phyloP scores from a whole-genome alignment of 2,329 filamentous ascomycete species.

The Aspergillus japonicus region DNA sequence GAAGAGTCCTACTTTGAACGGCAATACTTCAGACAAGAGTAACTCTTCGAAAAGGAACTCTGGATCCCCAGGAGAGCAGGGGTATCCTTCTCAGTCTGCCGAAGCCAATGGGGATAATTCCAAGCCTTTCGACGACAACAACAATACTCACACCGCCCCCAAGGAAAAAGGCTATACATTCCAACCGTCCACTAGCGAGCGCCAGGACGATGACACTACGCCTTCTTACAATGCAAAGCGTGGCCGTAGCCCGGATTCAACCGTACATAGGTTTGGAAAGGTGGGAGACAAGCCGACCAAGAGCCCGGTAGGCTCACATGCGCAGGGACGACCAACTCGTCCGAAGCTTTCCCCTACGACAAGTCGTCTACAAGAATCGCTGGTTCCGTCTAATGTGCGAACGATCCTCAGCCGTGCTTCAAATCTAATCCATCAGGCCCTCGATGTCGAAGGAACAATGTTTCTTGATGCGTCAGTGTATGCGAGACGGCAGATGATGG shows the following conservation, averaged over 20 bases:
- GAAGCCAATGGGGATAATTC: not conserved
- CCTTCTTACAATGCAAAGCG: not conserved
- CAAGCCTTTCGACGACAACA: not conserved
- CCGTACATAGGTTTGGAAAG: constrained; percentile 14
- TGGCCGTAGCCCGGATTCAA: constrained; percentile 1
- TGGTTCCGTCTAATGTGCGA: constrained; percentile 18
- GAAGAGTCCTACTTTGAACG: not conserved
- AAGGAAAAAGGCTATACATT: not conserved
- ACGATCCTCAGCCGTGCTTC: constrained; percentile 19
- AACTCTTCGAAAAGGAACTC: not conserved
- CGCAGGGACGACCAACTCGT: not conserved
- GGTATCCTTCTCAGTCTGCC: not conserved
- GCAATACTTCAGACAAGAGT: not conserved
- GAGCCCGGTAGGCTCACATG: not conserved
- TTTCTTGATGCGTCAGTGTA: constrained; percentile 22
- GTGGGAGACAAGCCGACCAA: constrained; percentile 1
- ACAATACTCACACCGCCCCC: not conserved
- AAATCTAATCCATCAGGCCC: constrained; percentile 19
- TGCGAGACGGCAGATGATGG: constrained; percentile 18
- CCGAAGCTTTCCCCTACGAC: constrained; percentile 19
- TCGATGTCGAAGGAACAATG: constrained; percentile 22
- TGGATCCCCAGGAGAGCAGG: not conserved
- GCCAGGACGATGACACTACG: not conserved
- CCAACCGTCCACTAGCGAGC: not conserved
- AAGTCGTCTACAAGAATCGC: constrained; percentile 14